Evolutionary conservation across 257 asterid species (phyloP).

Genomic region (Solanum stenotomum): DNA sequence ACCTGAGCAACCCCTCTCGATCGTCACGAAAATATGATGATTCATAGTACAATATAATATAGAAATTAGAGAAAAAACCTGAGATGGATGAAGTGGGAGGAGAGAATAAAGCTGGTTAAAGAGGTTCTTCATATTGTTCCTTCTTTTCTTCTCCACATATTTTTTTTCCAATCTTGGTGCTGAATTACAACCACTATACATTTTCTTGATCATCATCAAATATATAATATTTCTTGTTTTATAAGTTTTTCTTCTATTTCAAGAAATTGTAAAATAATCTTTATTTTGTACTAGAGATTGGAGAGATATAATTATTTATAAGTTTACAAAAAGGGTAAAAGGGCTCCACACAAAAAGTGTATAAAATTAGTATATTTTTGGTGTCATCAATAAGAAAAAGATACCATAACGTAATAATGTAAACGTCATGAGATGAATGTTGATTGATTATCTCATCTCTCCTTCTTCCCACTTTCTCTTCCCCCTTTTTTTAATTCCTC

Average conservation of each 20-base stretch:
- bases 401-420: neutral
- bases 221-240: neutral
- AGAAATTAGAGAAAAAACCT: constrained; percentile 8
- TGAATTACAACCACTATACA: neutral
- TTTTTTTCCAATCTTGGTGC: constrained; percentile 38
- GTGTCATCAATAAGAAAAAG: neutral
- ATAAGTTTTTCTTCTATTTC: neutral
- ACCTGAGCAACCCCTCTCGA: neutral
- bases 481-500: neutral
- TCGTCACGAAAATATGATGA: neutral
- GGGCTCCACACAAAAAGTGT: neutral
- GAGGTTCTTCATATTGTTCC: constrained; percentile 29
- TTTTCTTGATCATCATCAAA: neutral
- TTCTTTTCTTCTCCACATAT: constrained; percentile 42
- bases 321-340: neutral
- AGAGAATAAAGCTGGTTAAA: constrained; percentile 27
- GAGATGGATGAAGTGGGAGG: constrained; percentile 18
- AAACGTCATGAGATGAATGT: neutral
- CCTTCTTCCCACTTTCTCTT: neutral
- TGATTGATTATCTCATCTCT: neutral
- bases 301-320: neutral
- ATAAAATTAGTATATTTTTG: neutral
- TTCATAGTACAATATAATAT: neutral
- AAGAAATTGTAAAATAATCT: neutral
- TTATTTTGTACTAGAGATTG: too few species aligned